Conservation (phyloP, 139 green algal genomes). For the Coccomyxa sp. region DNA sequence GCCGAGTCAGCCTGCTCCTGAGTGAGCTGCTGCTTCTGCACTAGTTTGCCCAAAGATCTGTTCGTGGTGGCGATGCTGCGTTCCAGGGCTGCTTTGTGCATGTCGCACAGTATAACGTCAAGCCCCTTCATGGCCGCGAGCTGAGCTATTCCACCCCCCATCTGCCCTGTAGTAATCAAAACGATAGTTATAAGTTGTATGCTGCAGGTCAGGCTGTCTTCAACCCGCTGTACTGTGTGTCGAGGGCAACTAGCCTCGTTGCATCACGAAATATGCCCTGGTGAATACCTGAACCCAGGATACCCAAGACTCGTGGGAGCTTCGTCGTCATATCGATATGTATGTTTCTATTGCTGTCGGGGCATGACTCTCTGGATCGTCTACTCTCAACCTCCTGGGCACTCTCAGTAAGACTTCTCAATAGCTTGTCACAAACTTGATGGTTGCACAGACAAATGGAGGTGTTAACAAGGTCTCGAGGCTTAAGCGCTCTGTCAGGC, state of each 20-base stretch:
- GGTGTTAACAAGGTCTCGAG: too few relatives aligned
- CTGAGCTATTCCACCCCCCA: conserved; percentile 59
- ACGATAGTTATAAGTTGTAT: not conserved
- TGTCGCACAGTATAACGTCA: conserved; percentile 42
- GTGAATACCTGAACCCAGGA: not conserved
- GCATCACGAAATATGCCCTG: not conserved
- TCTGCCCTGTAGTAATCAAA: conserved; percentile 7
- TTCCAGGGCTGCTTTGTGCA: conserved; percentile 8
- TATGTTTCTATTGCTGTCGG: not conserved
- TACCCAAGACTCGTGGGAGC: not conserved
- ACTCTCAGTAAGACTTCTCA: too few relatives aligned
- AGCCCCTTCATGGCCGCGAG: conserved; percentile 43
- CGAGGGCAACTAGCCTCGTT: not conserved
- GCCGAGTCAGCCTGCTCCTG: conserved; percentile 1
- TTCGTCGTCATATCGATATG: not conserved
- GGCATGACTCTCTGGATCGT: too few relatives aligned
- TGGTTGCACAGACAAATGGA: too few relatives aligned
- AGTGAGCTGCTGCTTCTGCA: not conserved
- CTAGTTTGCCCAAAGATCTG: not conserved
- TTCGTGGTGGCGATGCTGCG: not conserved
- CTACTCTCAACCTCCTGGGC: too few relatives aligned
- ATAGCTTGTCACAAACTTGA: too few relatives aligned
- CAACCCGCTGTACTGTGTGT: not conserved
- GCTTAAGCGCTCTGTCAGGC: too few relatives aligned
- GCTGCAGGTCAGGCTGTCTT: not conserved